A percentile compares a stretch with the other conserved stretches of the same genome.
These are phyloP conservation scores for Priceomyces fermenticarens DNA, from an alignment of 805 yeast species.

Conservation along the genomic window DNA sequence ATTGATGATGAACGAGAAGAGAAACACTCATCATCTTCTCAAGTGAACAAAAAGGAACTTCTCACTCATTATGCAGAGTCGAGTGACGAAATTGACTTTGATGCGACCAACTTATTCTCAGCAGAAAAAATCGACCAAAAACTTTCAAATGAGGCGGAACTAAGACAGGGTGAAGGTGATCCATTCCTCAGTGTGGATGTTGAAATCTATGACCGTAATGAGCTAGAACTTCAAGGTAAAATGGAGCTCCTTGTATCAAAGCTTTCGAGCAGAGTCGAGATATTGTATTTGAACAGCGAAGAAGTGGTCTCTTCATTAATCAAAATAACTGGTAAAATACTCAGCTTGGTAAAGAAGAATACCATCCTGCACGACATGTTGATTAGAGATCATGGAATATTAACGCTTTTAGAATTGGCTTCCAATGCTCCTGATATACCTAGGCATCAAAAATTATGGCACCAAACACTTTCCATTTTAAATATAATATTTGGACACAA, in stretches of 20 bases:
- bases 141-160: not conserved
- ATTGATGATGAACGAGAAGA: conserved; percentile 6
- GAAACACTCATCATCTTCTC: conserved; percentile 1
- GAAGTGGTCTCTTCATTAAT: conserved; percentile 26
- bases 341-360: conserved; percentile 36
- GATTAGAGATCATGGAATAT: conserved; percentile 41
- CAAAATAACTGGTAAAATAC: conserved; percentile 36
- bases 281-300: conserved; percentile 27
- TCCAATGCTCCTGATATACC: conserved; percentile 34
- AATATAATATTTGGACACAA: conserved; percentile 31
- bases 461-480: conserved; percentile 30
- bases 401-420: conserved; percentile 36
- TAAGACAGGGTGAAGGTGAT: conserved; percentile 25
- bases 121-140: not conserved
- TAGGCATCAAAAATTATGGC: conserved; percentile 33
- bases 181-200: conserved; percentile 38
- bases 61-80: conserved; percentile 29
- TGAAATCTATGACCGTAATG: conserved; percentile 39
- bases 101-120: conserved; percentile 4
- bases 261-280: conserved; percentile 29
- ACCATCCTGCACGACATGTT: conserved; percentile 37
- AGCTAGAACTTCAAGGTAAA: conserved; percentile 37
- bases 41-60: conserved; percentile 24
- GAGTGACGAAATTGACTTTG: conserved; percentile 16
- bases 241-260: conserved; percentile 35